Evolutionary conservation across 106 monocot species (phyloP), one percentile per base, ranked within the genome.

Genomic region (Amphibolis antarctica): DNA sequence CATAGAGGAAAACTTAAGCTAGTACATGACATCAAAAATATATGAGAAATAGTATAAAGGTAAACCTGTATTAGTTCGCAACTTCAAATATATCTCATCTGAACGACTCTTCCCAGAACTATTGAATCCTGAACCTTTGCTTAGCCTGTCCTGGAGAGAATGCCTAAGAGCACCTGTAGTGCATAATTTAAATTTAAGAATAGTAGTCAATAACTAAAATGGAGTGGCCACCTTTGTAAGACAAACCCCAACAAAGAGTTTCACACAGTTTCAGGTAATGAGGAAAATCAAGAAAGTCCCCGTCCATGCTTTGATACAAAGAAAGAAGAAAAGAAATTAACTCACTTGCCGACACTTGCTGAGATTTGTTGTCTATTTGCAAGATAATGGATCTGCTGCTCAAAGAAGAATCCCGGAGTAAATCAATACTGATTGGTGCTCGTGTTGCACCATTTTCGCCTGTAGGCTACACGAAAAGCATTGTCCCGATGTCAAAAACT

Each of bases 271-370:
- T 30, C 11, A 22, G 19, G 60, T 12, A 15, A 26, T 52, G 19
- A 15, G 18, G 45, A 12, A 69, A 48, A 47, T 17, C 28, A 27
- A 66, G 29, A 47, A 70, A 12, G 28, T 12, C 25, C 14, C 29
- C 4, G 1, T 19, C 28, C 26, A 49, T 15, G 28, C 24, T 29
- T 18, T 28, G 59, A 10, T 15, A 47, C 29, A 43, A 29, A 30
- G 42, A 36, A 10, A n/a, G 17, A 20, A 50, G 18, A 14, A 62
- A 18, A 62, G 44, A 25, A 20, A 12, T 72, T 42, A 66, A 31
- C 89, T 82, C 58, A 94, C 94, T 94, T 58, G 89, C 94, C 58
- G 89, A 86, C 86, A 89, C 94, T 73, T 89, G 94, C 77, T 94
- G 94, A 0, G 94, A 83, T 68, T 94, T 89, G 64, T 67, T 94